Evolutionary conservation across 2,329 filamentous ascomycete species (phyloP).

Genomic region (Penicillium hesseltinei): DNA sequence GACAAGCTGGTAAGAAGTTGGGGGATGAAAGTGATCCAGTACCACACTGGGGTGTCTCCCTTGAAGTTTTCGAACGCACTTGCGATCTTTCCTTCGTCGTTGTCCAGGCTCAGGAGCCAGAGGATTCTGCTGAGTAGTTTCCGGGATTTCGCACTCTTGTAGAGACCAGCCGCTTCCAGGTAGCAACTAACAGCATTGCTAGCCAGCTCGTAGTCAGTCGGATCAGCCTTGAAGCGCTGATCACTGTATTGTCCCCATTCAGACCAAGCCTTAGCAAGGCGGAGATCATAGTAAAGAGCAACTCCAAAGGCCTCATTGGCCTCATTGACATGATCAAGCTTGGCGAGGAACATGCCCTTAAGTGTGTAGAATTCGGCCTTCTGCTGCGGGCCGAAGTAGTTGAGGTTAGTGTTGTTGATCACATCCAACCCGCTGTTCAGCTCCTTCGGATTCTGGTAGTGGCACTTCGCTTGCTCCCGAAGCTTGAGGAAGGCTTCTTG

Average conservation of each 20-base stretch:
- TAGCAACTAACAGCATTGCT: conserved; percentile 94
- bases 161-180: conserved; percentile 89
- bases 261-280: conserved; percentile 94
- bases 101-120: conserved; percentile 93
- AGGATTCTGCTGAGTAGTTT: conserved; percentile 91
- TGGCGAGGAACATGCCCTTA: conserved; percentile 98
- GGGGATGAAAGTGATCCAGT: conserved; percentile 99
- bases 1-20: conserved; percentile 89
- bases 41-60: conserved; percentile 96
- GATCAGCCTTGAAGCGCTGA: conserved; percentile 88
- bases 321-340: conserved; percentile 84
- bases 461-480: conserved; percentile 97
- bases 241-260: conserved; percentile 99
- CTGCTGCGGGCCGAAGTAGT: conserved; percentile 93
- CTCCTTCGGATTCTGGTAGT: conserved; percentile 94
- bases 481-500: conserved; percentile 98
- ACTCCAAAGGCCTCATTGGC: conserved; percentile 93
- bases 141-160: conserved; percentile 94
- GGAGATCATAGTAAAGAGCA: conserved; percentile 92
- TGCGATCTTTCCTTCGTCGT: conserved; percentile 77
- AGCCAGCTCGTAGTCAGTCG: conserved; percentile 75
- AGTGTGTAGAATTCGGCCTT: conserved; percentile 99
- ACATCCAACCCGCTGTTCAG: conserved; percentile 91
- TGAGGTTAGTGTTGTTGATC: conserved; percentile 99
- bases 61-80: conserved; percentile 93